phyloP scores from a whole-genome alignment of 1,284 basidiomycete species.

The Ceratobasidium sp. region DNA sequence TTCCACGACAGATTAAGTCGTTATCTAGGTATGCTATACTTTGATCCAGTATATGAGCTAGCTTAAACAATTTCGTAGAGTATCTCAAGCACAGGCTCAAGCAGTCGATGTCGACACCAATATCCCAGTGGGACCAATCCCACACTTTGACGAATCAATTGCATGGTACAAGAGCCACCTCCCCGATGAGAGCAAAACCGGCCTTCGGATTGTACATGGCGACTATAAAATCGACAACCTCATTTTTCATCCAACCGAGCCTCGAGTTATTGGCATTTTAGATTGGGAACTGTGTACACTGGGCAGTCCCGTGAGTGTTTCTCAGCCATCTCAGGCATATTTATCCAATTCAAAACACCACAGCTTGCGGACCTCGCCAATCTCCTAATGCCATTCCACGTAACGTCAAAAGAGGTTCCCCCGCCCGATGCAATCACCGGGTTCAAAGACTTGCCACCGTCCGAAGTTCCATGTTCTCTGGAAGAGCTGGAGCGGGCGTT shows the following conservation, averaged over 20 bases:
- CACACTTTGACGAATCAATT: slow-evolving; percentile 74
- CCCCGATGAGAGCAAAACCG: slow-evolving; percentile 72
- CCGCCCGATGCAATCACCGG: slow-evolving; percentile 49
- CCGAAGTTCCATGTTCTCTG: slow-evolving; percentile 68
- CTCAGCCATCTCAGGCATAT: no score
- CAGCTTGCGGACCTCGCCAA: slow-evolving; percentile 92
- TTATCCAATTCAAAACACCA: no score
- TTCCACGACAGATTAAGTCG: slow-evolving; percentile 90
- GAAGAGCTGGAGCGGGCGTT: slow-evolving; percentile 81
- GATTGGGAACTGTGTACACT: slow-evolving; percentile 98
- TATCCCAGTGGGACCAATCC: slow-evolving; percentile 61
- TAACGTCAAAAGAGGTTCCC: slow-evolving; percentile 59
- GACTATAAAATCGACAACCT: slow-evolving; percentile 98
- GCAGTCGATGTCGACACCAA: slow-evolving; percentile 70
- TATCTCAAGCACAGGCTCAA: slow-evolving; percentile 75
- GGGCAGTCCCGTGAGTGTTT: slow-evolving; percentile 73
- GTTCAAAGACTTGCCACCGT: slow-evolving; percentile 67
- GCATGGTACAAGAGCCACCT: slow-evolving; percentile 78
- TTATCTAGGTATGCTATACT: slow-evolving; percentile 56
- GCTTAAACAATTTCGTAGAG: slow-evolving; percentile 47
- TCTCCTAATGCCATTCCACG: slow-evolving; percentile 83
- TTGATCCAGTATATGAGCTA: background rate
- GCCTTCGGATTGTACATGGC: slow-evolving; percentile 86
- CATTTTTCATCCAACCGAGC: slow-evolving; percentile 91
- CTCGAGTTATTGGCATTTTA: slow-evolving; percentile 90